These are phyloP conservation scores for Dendrobium nobile DNA, from an alignment of 106 monocot genomes.

Conservation along the genomic window DNA sequence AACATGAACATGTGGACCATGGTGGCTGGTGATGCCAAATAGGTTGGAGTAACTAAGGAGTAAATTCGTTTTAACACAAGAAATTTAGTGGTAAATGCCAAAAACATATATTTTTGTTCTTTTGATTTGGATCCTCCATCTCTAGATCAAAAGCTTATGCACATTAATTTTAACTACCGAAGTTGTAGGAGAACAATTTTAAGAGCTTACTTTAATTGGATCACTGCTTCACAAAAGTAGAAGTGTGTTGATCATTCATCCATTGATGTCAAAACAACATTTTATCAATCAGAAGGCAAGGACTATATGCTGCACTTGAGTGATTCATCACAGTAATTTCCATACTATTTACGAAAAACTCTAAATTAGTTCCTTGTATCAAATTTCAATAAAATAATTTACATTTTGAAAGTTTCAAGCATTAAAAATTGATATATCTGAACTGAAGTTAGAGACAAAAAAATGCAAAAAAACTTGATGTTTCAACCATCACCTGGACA, in stretches of 20 bases:
- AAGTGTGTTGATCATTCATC: neutral
- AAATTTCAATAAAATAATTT: neutral
- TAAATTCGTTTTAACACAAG: neutral
- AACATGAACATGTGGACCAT: neutral
- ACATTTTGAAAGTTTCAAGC: no score
- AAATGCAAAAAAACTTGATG: no score
- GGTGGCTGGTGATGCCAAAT: no score
- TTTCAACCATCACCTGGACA: slow-evolving; percentile 44
- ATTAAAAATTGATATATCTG: neutral
- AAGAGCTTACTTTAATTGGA: no score
- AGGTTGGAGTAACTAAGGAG: no score
- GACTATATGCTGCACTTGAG: neutral
- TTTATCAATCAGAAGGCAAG: neutral
- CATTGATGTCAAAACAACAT: neutral
- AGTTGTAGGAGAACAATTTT: neutral
- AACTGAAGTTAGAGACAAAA: neutral
- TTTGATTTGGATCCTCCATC: neutral
- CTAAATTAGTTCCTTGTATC: neutral
- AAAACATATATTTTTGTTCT: neutral
- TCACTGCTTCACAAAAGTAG: no score
- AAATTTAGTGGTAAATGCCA: neutral
- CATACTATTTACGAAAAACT: neutral
- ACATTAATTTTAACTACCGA: neutral
- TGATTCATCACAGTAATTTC: neutral
- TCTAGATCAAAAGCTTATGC: neutral